These are phyloP conservation scores for Amphichorda felina DNA, from an alignment of 2,329 filamentous ascomycete species.

Conservation along the genomic window DNA sequence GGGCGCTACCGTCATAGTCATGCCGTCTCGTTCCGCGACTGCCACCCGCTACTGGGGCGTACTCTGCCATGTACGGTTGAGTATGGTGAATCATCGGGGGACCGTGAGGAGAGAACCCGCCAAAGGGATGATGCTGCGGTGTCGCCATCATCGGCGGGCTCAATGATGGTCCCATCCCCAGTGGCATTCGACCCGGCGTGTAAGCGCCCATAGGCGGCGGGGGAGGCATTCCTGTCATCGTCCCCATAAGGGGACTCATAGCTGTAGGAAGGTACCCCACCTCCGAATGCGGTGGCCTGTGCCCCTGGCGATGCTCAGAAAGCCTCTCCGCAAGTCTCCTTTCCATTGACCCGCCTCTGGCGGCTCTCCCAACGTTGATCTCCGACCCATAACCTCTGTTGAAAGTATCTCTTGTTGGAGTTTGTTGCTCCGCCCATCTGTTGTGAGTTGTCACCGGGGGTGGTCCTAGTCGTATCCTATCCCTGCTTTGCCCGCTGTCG, in stretches of 20 bases:
- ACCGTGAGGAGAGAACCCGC: neutral
- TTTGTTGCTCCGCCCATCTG: neutral
- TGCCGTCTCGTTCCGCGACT: neutral
- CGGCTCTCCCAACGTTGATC: slow-evolving; percentile 28
- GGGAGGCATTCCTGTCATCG: neutral
- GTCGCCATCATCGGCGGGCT: neutral
- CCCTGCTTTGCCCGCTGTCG: slow-evolving; percentile 10
- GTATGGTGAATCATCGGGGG: neutral
- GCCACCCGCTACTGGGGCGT: neutral
- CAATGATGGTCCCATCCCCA: neutral
- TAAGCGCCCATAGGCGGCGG: neutral
- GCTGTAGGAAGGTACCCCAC: neutral
- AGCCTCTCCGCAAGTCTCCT: slow-evolving; percentile 38
- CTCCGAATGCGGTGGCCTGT: neutral
- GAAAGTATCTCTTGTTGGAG: slow-evolving; percentile 2
- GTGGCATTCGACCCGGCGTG: neutral
- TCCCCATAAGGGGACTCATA: slow-evolving; percentile 10
- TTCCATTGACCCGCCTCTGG: slow-evolving; percentile 31
- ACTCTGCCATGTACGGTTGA: neutral
- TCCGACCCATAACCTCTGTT: slow-evolving; percentile 29
- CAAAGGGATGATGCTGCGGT: neutral
- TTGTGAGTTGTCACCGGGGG: neutral
- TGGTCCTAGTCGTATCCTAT: neutral
- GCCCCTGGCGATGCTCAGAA: slow-evolving; percentile 19
- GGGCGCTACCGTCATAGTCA: slow-evolving; percentile 6